phyloP scores from a whole-genome alignment of 1,284 basidiomycete species.

The Singerocomus inundabilis region DNA sequence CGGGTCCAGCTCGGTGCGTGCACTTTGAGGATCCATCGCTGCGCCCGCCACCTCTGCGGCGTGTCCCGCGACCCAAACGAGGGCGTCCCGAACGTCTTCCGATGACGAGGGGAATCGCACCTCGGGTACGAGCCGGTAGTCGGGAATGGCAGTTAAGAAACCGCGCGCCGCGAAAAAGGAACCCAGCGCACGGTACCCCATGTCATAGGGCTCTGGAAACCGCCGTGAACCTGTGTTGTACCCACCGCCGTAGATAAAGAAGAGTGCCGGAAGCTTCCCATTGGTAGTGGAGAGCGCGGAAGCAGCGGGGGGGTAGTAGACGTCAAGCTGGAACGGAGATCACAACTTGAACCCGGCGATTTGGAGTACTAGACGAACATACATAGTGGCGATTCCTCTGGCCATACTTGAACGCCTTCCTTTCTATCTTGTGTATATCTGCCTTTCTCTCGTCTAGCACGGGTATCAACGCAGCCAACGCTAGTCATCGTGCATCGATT shows the following conservation, averaged over 20 bases:
- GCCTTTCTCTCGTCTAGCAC: constrained; percentile 40
- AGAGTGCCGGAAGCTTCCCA: constrained; percentile 49
- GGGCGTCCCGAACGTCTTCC: constrained; percentile 56
- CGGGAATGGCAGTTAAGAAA: constrained; percentile 57
- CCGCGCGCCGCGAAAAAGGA: constrained; percentile 60
- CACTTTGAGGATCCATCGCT: constrained; percentile 20
- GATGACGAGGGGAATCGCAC: constrained; percentile 50
- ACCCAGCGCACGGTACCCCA: constrained; percentile 54
- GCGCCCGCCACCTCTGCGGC: constrained; percentile 24
- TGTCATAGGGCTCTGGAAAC: constrained; percentile 44
- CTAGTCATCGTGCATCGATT: constrained; percentile 26
- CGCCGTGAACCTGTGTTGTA: constrained; percentile 50
- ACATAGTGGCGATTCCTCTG: constrained; percentile 53
- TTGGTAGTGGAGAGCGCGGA: constrained; percentile 20
- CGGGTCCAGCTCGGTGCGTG: constrained; percentile 34
- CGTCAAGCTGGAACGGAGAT: constrained; percentile 53
- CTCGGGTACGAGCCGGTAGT: constrained; percentile 60
- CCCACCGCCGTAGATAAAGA: constrained; percentile 66
- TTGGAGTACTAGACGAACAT: constrained; percentile 6
- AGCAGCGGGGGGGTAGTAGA: constrained; percentile 51
- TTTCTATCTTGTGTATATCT: constrained; percentile 42
- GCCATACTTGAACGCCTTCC: constrained; percentile 57
- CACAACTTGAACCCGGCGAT: no score
- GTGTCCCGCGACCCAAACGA: constrained; percentile 50
- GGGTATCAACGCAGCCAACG: constrained; percentile 45